phyloP scores from a whole-genome alignment of 495 filamentous ascomycete genomes.

The Lepidopterella palustris region DNA sequence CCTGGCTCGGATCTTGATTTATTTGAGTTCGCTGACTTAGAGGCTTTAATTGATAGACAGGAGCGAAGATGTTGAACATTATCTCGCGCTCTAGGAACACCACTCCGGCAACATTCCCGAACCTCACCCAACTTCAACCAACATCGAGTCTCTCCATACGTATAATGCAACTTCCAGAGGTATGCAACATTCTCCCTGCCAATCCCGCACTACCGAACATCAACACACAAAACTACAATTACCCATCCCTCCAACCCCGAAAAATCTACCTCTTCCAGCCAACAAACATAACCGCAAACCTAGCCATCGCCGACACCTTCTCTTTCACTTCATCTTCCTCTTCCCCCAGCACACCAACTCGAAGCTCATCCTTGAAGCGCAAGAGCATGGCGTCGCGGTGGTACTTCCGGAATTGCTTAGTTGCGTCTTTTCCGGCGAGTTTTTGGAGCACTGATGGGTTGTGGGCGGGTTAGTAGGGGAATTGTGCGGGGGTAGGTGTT shows the following conservation, averaged over 20 bases:
- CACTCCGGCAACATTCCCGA: too few relatives aligned
- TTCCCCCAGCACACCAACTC: background rate
- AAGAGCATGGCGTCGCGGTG: slow-evolving; percentile 8
- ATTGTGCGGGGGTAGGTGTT: too few relatives aligned
- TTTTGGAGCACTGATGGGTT: background rate
- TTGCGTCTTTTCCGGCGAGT: slow-evolving; percentile 15
- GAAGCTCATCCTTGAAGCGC: background rate
- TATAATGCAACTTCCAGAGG: background rate
- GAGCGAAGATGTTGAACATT: too few relatives aligned
- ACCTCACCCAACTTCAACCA: too few relatives aligned
- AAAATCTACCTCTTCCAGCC: background rate
- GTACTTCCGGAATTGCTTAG: slow-evolving; percentile 9
- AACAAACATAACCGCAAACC: background rate
- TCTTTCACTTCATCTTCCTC: background rate
- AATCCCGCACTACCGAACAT: background rate
- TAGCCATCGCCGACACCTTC: background rate
- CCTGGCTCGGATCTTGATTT: too few relatives aligned
- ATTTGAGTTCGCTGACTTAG: too few relatives aligned
- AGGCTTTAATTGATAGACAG: too few relatives aligned
- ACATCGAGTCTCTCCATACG: too few relatives aligned
- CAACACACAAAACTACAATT: background rate
- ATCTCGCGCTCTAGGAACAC: too few relatives aligned
- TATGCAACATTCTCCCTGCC: background rate
- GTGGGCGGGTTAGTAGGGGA: background rate
- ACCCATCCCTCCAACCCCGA: background rate